Base-by-base conservation (phyloP, 345 rosid genomes). In the Brassica cretica region DNA sequence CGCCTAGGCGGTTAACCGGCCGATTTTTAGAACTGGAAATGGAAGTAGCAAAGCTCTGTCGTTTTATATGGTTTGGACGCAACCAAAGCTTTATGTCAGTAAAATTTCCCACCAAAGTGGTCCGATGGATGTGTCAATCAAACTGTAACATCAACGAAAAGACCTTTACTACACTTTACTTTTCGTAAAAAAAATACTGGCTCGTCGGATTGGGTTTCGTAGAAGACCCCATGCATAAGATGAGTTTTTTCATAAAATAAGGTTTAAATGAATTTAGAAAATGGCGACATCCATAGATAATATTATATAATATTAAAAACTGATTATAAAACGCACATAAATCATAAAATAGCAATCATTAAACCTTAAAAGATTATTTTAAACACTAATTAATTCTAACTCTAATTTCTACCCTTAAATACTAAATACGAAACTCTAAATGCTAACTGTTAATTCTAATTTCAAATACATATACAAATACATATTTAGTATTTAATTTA, bases 91-190 rank as follows among this genome's bases (percentile, higher is more conserved):
- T 73, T 68, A 49, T 79, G 78, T 73, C 82, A 79, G 78, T 61
- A 61, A 74, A 51, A 32, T 62, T 68, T 67, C 66, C 70, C 78
- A 79, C 82, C 74, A 79, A 74, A 74, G 70, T 68, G 74, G 78
- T 69, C 75, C 62, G 63, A 63, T 60, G 74, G 82, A 79, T 70
- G 8, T 75, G 82, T 68, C 84, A 79, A 74, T 84, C 87, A 73
- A 78, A 68, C 86, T 82, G 82, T 84, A n/a, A 85, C 83, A 78
- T 83, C 87, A 80, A 64, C 80, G 81, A 75, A 51, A 73, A 64
- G 79, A 79, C 79, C 72, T 77, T 70, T 46, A 11, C 58, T 60
- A 70, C 56, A 68, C 55, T 16, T 68, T 62, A 66, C 62, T 68
- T 18, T 51, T 27, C 37, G 65, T 61, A n/a, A 19, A 63, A 5